A percentile compares a stretch with the other conserved stretches of the same genome.
These are phyloP conservation scores for Xenoacremonium recifei DNA, from an alignment of 2,329 filamentous ascomycete species.

Conservation along the genomic window DNA sequence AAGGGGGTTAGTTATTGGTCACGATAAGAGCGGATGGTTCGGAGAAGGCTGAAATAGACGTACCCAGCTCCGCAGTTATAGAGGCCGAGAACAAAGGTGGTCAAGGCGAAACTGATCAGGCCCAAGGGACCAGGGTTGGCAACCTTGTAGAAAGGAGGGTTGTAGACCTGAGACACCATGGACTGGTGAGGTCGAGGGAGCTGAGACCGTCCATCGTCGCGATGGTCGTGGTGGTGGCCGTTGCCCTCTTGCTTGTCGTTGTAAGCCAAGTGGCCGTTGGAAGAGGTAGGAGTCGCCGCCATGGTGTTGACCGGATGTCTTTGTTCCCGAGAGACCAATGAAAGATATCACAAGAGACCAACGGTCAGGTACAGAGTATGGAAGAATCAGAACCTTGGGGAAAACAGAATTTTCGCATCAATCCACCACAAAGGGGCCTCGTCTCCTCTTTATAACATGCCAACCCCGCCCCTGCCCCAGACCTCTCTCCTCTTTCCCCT, in stretches of 20 bases:
- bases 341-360: not conserved
- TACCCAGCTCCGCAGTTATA: conserved; percentile 48
- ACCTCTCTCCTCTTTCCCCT: not conserved
- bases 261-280: conserved; percentile 24
- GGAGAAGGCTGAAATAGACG: too few relatives aligned
- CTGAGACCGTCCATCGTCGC: conserved; percentile 7
- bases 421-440: not conserved
- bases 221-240: conserved; percentile 10
- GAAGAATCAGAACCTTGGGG: not conserved
- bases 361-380: not conserved
- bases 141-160: conserved; percentile 41
- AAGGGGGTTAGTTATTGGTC: not conserved
- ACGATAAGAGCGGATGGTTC: not conserved
- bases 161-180: conserved; percentile 33
- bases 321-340: not conserved
- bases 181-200: conserved; percentile 29
- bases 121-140: conserved; percentile 61
- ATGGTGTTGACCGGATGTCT: conserved; percentile 11
- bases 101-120: conserved; percentile 63
- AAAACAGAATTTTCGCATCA: not conserved
- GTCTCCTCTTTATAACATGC: not conserved
- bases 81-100: conserved; percentile 58
- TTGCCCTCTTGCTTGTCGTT: conserved; percentile 19
- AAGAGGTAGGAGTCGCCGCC: conserved; percentile 18
- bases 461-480: not conserved